Evolutionary conservation across 2,329 filamentous ascomycete genomes (phyloP).

Genomic region (Geosmithia putterillii): DNA sequence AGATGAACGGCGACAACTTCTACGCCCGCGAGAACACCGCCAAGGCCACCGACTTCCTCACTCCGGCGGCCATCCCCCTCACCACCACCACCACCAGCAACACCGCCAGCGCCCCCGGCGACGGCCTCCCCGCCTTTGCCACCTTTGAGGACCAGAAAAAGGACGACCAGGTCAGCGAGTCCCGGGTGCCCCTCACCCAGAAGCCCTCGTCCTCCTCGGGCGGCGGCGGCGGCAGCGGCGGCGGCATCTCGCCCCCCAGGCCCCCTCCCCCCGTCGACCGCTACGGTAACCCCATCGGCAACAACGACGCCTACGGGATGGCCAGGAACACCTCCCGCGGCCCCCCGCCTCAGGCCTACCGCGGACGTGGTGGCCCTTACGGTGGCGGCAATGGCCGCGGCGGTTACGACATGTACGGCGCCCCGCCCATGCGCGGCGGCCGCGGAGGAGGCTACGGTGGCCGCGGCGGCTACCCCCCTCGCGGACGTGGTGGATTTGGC

Average conservation of each 20-base stretch:
- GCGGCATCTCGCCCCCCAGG: slow-evolving; percentile 20
- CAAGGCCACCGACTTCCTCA: slow-evolving; percentile 25
- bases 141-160: slow-evolving; percentile 57
- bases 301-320: slow-evolving; percentile 32
- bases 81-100: slow-evolving; percentile 39
- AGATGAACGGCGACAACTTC: slow-evolving; percentile 93
- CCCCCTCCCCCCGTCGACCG: slow-evolving; percentile 40
- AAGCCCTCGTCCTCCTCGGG: slow-evolving; percentile 31
- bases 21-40: slow-evolving; percentile 58
- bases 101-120: slow-evolving; percentile 3
- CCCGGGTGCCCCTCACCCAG: slow-evolving; percentile 58
- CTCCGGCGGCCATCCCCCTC: slow-evolving; percentile 47
- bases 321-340: slow-evolving; percentile 23
- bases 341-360: slow-evolving; percentile 7
- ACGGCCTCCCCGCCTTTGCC: slow-evolving; percentile 42
- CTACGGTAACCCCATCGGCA: slow-evolving; percentile 47
- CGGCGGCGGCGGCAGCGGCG: slow-evolving; percentile 13
- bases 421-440: slow-evolving; percentile 6
- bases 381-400: slow-evolving; percentile 30
- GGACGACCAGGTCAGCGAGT: slow-evolving; percentile 51
- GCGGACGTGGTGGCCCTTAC: slow-evolving; percentile 30
- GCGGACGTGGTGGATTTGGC: slow-evolving; percentile 11
- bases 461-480: slow-evolving; percentile 8
- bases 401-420: slow-evolving; percentile 27
- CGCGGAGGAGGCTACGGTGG: slow-evolving; percentile 30